These are phyloP conservation scores for Zygoascus hellenicus DNA, from an alignment of 1,139 yeast genomes.

Conservation along the genomic window DNA sequence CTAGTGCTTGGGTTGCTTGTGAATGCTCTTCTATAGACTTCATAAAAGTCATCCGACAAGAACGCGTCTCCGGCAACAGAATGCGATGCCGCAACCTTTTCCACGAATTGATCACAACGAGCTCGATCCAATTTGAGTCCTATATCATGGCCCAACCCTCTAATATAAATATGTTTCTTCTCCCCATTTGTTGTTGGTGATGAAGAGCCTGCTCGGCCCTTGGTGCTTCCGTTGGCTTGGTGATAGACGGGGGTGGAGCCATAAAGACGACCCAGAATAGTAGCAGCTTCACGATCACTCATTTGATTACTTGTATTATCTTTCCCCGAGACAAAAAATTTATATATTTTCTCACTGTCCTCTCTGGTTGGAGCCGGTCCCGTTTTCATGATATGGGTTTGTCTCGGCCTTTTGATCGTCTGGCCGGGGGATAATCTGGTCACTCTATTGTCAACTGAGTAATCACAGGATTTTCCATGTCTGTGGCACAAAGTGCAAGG, in stretches of 20 bases:
- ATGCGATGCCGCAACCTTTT: conserved; percentile 6
- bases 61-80: conserved; percentile 14
- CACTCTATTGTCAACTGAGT: conserved; percentile 14
- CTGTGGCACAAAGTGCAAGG: conserved; percentile 14
- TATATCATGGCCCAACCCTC: conserved; percentile 10
- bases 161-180: conserved; percentile 1
- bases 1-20: conserved; percentile 7
- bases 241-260: conserved; percentile 12
- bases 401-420: conserved; percentile 8
- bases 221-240: conserved; percentile 2
- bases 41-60: conserved; percentile 10
- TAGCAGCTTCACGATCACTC: conserved; percentile 15
- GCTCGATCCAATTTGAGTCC: conserved; percentile 10
- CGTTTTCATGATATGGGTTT: conserved; percentile 6
- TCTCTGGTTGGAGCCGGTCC: conserved; percentile 5
- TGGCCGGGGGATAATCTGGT: conserved; percentile 9
- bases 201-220: conserved; percentile 1
- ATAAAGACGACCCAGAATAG: conserved; percentile 14
- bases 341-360: conserved; percentile 11
- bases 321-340: conserved; percentile 5
- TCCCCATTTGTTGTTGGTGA: conserved; percentile 2
- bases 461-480: conserved; percentile 13
- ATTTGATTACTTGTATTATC: conserved; percentile 7
- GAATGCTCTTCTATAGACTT: conserved; percentile 10
- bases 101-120: conserved; percentile 12